Percentiles rank a stretch among this genome's conserved stretches.
These are phyloP conservation scores for Urochloa ruziziensis DNA, from an alignment of 176 grass and related monocot species.

Conservation along the genomic window DNA sequence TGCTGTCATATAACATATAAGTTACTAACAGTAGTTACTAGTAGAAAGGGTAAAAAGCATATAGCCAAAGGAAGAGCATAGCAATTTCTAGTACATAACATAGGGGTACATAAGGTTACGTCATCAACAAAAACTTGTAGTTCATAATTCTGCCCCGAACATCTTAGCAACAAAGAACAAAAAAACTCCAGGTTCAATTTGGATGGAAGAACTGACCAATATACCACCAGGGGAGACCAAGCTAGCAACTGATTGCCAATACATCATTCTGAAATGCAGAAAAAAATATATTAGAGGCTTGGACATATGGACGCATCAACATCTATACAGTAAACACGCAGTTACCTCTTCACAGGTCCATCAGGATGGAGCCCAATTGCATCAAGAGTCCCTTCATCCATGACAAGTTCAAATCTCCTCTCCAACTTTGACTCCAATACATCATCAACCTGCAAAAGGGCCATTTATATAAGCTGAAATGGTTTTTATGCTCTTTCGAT, in stretches of 20 bases:
- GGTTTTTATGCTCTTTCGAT: slow-evolving; percentile 13
- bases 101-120: not conserved
- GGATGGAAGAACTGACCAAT: slow-evolving; percentile 61
- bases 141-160: not conserved
- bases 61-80: not conserved
- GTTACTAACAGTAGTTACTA: not conserved
- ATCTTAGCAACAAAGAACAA: not conserved
- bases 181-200: not conserved
- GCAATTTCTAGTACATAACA: not conserved
- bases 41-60: not conserved
- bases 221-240: slow-evolving; percentile 80
- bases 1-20: not conserved
- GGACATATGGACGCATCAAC: slow-evolving; percentile 13
- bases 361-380: slow-evolving; percentile 82
- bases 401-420: slow-evolving; percentile 84
- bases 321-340: not conserved
- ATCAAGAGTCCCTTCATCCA: slow-evolving; percentile 96
- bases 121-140: not conserved
- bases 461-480: not conserved
- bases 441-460: slow-evolving; percentile 78
- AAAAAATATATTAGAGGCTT: slow-evolving; percentile 24
- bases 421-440: slow-evolving; percentile 89
- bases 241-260: slow-evolving; percentile 78
- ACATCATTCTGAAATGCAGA: slow-evolving; percentile 79
- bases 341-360: slow-evolving; percentile 84